Evolutionary conservation across 441 rosid genomes (phyloP), one percentile per base, ranked within the genome.

Genomic region (Populus hybrid): DNA sequence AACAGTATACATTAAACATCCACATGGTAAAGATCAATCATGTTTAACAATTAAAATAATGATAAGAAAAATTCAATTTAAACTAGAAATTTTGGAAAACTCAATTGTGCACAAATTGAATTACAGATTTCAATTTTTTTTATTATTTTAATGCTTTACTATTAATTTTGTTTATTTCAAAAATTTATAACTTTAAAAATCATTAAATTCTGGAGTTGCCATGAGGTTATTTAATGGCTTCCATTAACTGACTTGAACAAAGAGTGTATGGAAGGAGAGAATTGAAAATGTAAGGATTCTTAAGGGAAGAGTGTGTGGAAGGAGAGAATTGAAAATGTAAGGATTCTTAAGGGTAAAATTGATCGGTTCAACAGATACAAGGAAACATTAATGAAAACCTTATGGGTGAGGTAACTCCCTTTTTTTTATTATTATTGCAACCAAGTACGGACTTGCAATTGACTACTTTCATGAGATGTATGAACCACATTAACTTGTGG

Each of bases 381-480:
- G 59, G 59, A 14, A 50, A 50, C 30, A 14, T 50, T 14, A 50
- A 50, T 50, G 4, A 16, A 14, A 50, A 50, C 19, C 19, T 50
- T 50, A 50, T 50, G 5, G 59, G 59, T 50, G 19, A 46, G 57
- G 36, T 1, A 46, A 16, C 6, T 24, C 24, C 57, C 30, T 3
- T 28, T 28, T 46, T 46, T 46, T 12, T 46, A 3, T 14, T 21
- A 4, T 61, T n/a, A 24, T 24, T n/a, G 30, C 1, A 23, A 21
- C 69, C 21, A 74, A 50, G 38, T 6, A 77, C 4, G 69, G 4
- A 38, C 24, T 65, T 70, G 28, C 24, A 42, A 76, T 66, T 71
- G 72, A 79, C 75, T 50, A 67, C 18, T 75, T 61, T 50, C n/a
- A 50, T 50, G n/a, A 71, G 83, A 28, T 28, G 3, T 46, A 46